Evolutionary conservation across 371 early-diverging fungal genomes (phyloP), one percentile per base, ranked within the genome.

Genomic region (Mortierella sp.): DNA sequence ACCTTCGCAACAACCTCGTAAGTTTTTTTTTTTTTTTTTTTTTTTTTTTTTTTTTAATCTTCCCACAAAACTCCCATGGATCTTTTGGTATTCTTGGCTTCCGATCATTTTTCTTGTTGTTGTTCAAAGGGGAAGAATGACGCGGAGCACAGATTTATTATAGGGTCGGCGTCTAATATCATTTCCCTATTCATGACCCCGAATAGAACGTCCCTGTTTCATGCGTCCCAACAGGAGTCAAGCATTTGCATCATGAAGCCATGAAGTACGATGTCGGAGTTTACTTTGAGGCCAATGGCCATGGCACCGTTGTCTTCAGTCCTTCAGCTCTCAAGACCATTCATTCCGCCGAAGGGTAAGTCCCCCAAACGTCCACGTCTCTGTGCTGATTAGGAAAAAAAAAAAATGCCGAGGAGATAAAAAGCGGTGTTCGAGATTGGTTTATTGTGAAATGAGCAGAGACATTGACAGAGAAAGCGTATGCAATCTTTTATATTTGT

Each of bases 241-340:
- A 99, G 90, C 97, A 99, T 86, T 90, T 99, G 81, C 98, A 99
- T 73, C 98, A 96, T 81, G 97, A 96, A 81, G 99, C 99, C 48
- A 91, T 94, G 77, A 92, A 95, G 70, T 99, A 94, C 84, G 98
- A 97, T 83, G 92, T 99, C 68, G 99, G 99, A 75, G 97, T 99
- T 50, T 99, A 99, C 88, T 99, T 99, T 92, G 99, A 99, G 84
- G 99, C 99, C 46, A 99, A 99, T 72, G 99, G 99, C 60, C 99
- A 99, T 83, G 99, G 99, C 57, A 99, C 99, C 21, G 95, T 99
- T 43, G 89, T 96, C 63, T 99, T 99, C 85, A 97, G 95, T 81
- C 84, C 91, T 58, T 84, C 82, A 21, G 96, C 97, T 15, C 84
- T 93, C 53, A 86, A 91, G 60, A 88, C 91, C 19, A 93, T 98